Conservation (phyloP, 768 basidiomycete species). For the Mrakia gelida region DNA sequence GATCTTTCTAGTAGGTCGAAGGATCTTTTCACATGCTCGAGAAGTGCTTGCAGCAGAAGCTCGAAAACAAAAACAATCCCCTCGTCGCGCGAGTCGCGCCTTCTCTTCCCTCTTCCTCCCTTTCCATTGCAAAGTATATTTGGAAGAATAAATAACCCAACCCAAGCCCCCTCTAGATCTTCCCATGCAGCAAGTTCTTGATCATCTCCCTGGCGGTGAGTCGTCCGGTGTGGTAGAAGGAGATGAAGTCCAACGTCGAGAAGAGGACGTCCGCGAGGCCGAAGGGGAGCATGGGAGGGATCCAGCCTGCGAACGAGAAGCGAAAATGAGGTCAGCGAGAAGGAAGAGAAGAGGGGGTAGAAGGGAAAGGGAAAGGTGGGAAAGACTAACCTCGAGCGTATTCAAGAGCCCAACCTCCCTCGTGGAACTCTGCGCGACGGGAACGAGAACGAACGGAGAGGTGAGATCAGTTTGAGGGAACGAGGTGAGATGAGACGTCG, state of each 20-base stretch:
- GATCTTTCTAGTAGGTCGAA: too few relatives aligned
- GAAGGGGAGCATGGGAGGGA: slow-evolving; percentile 68
- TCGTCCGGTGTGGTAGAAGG: slow-evolving; percentile 69
- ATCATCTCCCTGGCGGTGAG: slow-evolving; percentile 81
- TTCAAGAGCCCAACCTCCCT: slow-evolving; percentile 92
- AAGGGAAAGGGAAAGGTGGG: too few relatives aligned
- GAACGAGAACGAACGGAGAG: background rate
- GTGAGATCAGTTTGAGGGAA: background rate
- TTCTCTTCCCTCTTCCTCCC: too few relatives aligned
- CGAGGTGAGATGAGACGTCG: background rate
- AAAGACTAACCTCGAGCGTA: slow-evolving; percentile 96
- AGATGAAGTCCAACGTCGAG: slow-evolving; percentile 82
- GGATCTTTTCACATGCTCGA: too few relatives aligned
- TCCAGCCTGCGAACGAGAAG: slow-evolving; percentile 54
- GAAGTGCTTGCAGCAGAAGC: too few relatives aligned
- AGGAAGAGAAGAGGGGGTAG: slow-evolving; percentile 71
- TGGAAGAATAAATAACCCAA: too few relatives aligned
- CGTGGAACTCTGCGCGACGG: slow-evolving; percentile 62
- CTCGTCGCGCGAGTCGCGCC: too few relatives aligned
- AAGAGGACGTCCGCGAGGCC: slow-evolving; percentile 78
- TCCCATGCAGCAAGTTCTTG: slow-evolving; percentile 73
- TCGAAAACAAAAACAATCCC: too few relatives aligned
- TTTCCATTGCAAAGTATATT: too few relatives aligned
- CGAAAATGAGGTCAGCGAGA: slow-evolving; percentile 68
- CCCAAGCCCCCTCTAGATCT: slow-evolving; percentile 55